Percentiles rank a stretch among this genome's conserved stretches.
These are phyloP conservation scores for Aspergillus novofumigatus DNA, from an alignment of 2,329 filamentous ascomycete species.

Conservation along the genomic window DNA sequence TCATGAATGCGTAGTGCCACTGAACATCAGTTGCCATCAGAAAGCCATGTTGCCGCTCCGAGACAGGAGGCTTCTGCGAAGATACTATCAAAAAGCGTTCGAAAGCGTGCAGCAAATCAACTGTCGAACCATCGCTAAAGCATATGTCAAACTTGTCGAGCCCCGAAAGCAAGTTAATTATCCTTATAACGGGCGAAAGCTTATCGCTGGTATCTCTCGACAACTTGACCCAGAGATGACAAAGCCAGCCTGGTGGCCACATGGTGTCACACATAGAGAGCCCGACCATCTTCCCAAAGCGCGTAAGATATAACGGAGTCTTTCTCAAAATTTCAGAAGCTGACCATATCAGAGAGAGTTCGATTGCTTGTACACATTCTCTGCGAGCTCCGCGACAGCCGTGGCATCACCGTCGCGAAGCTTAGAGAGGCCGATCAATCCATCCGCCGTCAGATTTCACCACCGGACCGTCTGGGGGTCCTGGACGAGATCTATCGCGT, in stretches of 20 bases:
- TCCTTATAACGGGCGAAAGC: slow-evolving; percentile 33
- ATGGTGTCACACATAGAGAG: slow-evolving; percentile 29
- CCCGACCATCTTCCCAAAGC: slow-evolving; percentile 32
- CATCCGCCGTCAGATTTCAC: slow-evolving; percentile 30
- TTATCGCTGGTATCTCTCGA: slow-evolving; percentile 26
- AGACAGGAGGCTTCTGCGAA: slow-evolving; percentile 21
- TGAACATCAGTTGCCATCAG: slow-evolving; percentile 22
- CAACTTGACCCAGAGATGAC: slow-evolving; percentile 31
- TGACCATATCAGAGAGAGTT: slow-evolving; percentile 22
- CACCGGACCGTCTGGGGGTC: slow-evolving; percentile 24
- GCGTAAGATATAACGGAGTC: slow-evolving; percentile 15
- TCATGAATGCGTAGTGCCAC: slow-evolving; percentile 18
- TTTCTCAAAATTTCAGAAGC: neutral
- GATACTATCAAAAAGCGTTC: slow-evolving; percentile 32
- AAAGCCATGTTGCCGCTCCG: slow-evolving; percentile 21
- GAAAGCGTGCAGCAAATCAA: slow-evolving; percentile 34
- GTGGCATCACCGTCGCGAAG: slow-evolving; percentile 30
- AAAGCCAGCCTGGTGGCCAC: slow-evolving; percentile 34
- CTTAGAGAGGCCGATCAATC: slow-evolving; percentile 32
- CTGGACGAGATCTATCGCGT: slow-evolving; percentile 35
- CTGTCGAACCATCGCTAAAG: slow-evolving; percentile 32
- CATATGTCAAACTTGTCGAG: slow-evolving; percentile 34
- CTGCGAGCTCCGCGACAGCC: slow-evolving; percentile 31
- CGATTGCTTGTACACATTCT: slow-evolving; percentile 32
- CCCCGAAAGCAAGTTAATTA: slow-evolving; percentile 35